These are phyloP conservation scores for Amesomyces nigricolor DNA, from an alignment of 2,329 filamentous ascomycete genomes.

Conservation along the genomic window DNA sequence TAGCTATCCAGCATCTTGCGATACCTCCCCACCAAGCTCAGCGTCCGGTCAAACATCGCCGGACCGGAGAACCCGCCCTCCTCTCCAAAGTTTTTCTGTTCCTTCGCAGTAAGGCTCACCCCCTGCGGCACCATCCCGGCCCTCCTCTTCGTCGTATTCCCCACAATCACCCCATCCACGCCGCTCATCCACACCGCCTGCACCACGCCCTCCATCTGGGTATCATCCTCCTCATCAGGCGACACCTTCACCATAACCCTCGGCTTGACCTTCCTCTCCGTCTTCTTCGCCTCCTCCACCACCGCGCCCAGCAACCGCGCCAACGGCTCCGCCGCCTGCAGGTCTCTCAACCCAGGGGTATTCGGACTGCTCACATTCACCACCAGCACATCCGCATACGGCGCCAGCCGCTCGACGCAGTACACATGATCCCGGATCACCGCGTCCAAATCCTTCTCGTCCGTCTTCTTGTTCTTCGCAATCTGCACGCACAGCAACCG, in stretches of 20 bases:
- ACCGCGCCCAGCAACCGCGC: slow-evolving; percentile 76
- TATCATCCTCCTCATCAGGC: slow-evolving; percentile 82
- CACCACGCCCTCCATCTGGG: slow-evolving; percentile 82
- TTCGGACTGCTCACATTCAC: slow-evolving; percentile 98
- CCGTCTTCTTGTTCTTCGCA: slow-evolving; percentile 92
- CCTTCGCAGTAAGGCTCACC: slow-evolving; percentile 57
- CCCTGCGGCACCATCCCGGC: slow-evolving; percentile 64
- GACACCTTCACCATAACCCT: slow-evolving; percentile 97
- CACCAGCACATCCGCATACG: slow-evolving; percentile 91
- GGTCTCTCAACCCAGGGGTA: slow-evolving; percentile 79
- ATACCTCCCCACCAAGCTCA: slow-evolving; percentile 75
- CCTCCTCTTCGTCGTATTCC: slow-evolving; percentile 89
- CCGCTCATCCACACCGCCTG: slow-evolving; percentile 76
- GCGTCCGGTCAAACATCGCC: slow-evolving; percentile 75
- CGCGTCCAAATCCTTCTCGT: slow-evolving; percentile 76
- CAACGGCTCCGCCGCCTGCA: slow-evolving; percentile 80
- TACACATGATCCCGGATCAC: slow-evolving; percentile 80
- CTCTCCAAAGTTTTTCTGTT: slow-evolving; percentile 65
- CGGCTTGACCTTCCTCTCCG: slow-evolving; percentile 66
- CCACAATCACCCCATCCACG: slow-evolving; percentile 92
- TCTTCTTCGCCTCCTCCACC: slow-evolving; percentile 66
- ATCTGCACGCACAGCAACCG: slow-evolving; percentile 84
- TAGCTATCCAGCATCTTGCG: slow-evolving; percentile 58
- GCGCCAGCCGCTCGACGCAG: slow-evolving; percentile 75
- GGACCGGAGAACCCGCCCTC: slow-evolving; percentile 88